phyloP scores from a whole-genome alignment of 305 asterid genomes.

The Solanum hybrid region DNA sequence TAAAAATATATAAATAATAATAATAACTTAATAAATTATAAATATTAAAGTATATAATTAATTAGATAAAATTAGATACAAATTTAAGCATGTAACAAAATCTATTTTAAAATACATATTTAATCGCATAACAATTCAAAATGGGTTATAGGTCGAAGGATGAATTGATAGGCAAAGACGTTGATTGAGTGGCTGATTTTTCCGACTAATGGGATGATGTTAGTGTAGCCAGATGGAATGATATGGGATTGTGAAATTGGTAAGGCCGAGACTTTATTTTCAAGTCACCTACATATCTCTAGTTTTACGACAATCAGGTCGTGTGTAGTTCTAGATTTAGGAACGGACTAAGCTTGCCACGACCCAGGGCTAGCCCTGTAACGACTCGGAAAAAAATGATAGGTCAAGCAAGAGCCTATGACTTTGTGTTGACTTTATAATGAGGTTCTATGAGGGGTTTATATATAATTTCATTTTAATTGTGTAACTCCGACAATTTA shows the following conservation, averaged over 20 bases:
- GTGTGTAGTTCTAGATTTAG: not conserved
- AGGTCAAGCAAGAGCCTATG: too few species aligned
- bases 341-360: not conserved
- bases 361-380: too few species aligned
- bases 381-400: too few species aligned
- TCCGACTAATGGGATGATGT: not conserved
- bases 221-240: not conserved
- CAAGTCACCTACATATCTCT: not conserved
- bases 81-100: not conserved
- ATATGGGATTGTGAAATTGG: not conserved
- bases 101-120: too few species aligned
- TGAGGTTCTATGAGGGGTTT: too few species aligned
- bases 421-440: too few species aligned
- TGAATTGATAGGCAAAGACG: not conserved
- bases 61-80: too few species aligned
- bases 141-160: not conserved
- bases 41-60: too few species aligned
- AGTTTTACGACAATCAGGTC: not conserved
- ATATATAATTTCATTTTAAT: too few species aligned
- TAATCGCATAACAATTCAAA: not conserved
- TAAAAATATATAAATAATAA: too few species aligned
- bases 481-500: too few species aligned
- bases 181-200: not conserved
- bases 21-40: too few species aligned
- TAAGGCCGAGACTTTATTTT: not conserved